These are phyloP conservation scores for Fusarium armeniacum DNA, from an alignment of 2,329 filamentous ascomycete genomes.

Conservation along the genomic window DNA sequence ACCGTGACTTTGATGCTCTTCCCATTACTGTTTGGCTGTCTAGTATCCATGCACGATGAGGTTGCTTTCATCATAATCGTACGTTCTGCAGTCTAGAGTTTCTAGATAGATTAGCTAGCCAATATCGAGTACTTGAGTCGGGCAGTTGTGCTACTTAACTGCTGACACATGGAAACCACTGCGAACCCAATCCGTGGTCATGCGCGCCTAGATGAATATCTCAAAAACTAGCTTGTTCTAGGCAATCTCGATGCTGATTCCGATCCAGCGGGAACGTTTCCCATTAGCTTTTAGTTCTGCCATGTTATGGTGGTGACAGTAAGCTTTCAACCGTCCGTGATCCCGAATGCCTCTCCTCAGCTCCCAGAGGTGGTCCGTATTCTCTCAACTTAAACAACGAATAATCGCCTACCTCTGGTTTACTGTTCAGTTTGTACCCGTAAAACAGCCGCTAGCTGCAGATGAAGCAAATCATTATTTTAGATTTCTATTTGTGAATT, in stretches of 20 bases:
- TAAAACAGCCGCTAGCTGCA: neutral
- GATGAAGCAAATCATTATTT: too few relatives aligned
- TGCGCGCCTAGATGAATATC: neutral
- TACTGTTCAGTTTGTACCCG: neutral
- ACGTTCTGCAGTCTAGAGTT: conserved; percentile 19
- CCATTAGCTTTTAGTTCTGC: neutral
- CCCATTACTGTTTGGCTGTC: neutral
- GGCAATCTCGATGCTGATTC: neutral
- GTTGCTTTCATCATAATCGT: conserved; percentile 17
- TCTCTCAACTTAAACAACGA: neutral
- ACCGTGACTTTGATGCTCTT: neutral
- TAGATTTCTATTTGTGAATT: neutral
- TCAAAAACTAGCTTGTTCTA: neutral
- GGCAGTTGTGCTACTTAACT: neutral
- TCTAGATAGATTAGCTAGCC: neutral
- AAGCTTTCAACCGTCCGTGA: neutral
- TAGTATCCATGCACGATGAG: conserved; percentile 4
- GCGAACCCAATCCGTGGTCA: neutral
- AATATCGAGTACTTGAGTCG: neutral
- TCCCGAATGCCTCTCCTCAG: neutral
- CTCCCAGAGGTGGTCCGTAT: neutral
- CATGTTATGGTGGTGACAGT: too few relatives aligned
- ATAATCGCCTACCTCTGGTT: neutral
- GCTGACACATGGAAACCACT: neutral
- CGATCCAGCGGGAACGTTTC: too few relatives aligned